Evolutionary conservation across 208 protist species (phyloP), one percentile per base, ranked within the genome.

Genomic region (Acanthamoeba healyi): DNA sequence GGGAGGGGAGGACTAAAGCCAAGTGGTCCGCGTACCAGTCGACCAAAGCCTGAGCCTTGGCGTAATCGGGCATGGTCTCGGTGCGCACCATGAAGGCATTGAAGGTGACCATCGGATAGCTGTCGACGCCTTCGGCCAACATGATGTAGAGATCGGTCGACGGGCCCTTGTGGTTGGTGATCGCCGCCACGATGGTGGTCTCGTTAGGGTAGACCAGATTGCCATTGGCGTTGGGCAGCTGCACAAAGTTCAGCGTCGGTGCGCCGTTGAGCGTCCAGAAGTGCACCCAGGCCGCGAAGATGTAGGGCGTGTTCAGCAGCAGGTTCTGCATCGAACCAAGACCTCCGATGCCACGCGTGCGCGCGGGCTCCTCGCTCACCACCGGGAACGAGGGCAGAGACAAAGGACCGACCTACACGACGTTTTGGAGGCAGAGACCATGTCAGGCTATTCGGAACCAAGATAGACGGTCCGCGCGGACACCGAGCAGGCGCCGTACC

Each of bases 191-290:
- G 61, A 67, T 67, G 61, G 61, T 67, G 26, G 61, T 67, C 61
- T 67, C 61, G 61, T 67, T 67, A 12, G 61, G 61, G 61, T 67
- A 67, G 61, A 67, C 61, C 61, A 67, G 9, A 29, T 67, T 70
- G 61, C 61, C 61, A 9, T 9, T 12, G 1, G 29, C n/a, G 61
- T 70, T 70, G 61, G 61, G 61, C 61, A 70, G 61, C 61, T 70
- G 61, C 61, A 70, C 61, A 38, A 70, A 70, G 61, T 70, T 70
- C 9, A 70, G 61, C 26, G 61, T 70, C 6, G 61, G 61, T 29
- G 61, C 29, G 61, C 61, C 61, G 61, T 70, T 70, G 61, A 70
- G 61, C 29, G 61, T 70, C 61, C 61, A 70, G 61, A 70, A 70
- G 29, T 70, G 61, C 12, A 70, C 61, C 61, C 61, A 70, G 10